These are phyloP conservation scores for Hydnomerulius pinastri DNA, from an alignment of 768 basidiomycete genomes.

Conservation along the genomic window DNA sequence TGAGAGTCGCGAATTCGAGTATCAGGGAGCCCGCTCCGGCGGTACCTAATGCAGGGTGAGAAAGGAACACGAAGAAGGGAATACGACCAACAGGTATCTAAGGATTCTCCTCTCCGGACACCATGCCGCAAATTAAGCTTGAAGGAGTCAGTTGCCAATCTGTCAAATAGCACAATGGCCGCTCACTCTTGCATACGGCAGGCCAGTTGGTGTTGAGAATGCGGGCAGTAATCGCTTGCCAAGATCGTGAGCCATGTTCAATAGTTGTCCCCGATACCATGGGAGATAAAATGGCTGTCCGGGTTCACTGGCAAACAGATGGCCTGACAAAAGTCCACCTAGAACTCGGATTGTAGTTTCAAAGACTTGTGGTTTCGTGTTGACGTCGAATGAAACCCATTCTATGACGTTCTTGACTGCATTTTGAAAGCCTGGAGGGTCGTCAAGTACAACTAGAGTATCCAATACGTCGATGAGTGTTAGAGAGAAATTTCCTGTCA, in stretches of 20 bases:
- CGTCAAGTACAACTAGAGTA: constrained; percentile 85
- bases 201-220: constrained; percentile 86
- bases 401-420: constrained; percentile 82
- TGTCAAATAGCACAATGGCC: constrained; percentile 5
- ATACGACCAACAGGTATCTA: constrained; percentile 75
- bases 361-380: constrained; percentile 97
- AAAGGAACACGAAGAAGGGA: not conserved
- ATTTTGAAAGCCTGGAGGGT: constrained; percentile 75
- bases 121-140: constrained; percentile 87
- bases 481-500: constrained; percentile 90
- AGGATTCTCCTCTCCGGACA: constrained; percentile 69
- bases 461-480: constrained; percentile 85
- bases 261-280: constrained; percentile 83
- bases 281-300: constrained; percentile 72
- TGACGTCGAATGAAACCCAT: constrained; percentile 88
- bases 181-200: constrained; percentile 85
- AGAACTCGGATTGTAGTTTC: constrained; percentile 95
- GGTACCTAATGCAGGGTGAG: constrained; percentile 54
- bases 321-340: constrained; percentile 86
- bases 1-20: constrained; percentile 91
- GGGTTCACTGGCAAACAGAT: constrained; percentile 72
- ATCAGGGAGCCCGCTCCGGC: constrained; percentile 93
- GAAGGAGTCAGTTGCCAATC: constrained; percentile 3
- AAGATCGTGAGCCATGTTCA: constrained; percentile 83
- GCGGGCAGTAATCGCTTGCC: constrained; percentile 87